phyloP scores from a whole-genome alignment of 495 filamentous ascomycete genomes.

The Aspergillus conjunctus region DNA sequence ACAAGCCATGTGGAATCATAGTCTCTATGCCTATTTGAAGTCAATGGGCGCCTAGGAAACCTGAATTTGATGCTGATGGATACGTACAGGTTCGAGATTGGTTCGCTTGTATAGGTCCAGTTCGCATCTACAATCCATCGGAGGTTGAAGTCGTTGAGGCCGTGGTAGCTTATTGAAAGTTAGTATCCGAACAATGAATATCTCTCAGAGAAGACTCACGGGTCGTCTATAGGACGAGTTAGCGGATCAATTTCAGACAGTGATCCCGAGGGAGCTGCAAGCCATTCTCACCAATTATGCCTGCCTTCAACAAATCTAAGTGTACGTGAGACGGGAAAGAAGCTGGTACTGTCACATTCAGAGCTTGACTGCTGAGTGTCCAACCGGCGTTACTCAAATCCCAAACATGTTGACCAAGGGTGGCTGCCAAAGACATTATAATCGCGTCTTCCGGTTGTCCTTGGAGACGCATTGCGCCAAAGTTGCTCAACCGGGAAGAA shows the following conservation, averaged over 20 bases:
- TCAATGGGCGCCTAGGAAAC: neutral
- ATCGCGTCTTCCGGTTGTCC: conserved; percentile 18
- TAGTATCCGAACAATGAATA: neutral
- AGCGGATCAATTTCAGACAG: neutral
- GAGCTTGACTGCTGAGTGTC: conserved; percentile 55
- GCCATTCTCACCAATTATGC: conserved; percentile 45
- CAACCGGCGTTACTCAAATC: conserved; percentile 56
- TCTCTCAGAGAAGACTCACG: conserved; percentile 36
- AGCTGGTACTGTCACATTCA: conserved; percentile 60
- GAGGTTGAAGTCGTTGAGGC: conserved; percentile 62
- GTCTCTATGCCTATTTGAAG: conserved; percentile 24
- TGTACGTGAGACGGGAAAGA: conserved; percentile 65
- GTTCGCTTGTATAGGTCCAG: conserved; percentile 65
- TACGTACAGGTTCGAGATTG: conserved; percentile 51
- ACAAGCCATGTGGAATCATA: conserved; percentile 53
- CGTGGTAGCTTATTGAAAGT: conserved; percentile 42
- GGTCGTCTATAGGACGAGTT: conserved; percentile 41
- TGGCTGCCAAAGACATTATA: conserved; percentile 21
- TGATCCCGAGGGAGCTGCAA: neutral
- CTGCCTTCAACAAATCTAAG: conserved; percentile 58
- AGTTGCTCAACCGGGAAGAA: neutral
- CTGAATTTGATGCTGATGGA: neutral
- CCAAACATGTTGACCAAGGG: conserved; percentile 42
- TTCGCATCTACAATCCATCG: conserved; percentile 62
- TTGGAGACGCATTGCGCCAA: conserved; percentile 25